Base-by-base conservation (phyloP, 2,329 filamentous ascomycete genomes). In the Cercospora nicotianae region DNA sequence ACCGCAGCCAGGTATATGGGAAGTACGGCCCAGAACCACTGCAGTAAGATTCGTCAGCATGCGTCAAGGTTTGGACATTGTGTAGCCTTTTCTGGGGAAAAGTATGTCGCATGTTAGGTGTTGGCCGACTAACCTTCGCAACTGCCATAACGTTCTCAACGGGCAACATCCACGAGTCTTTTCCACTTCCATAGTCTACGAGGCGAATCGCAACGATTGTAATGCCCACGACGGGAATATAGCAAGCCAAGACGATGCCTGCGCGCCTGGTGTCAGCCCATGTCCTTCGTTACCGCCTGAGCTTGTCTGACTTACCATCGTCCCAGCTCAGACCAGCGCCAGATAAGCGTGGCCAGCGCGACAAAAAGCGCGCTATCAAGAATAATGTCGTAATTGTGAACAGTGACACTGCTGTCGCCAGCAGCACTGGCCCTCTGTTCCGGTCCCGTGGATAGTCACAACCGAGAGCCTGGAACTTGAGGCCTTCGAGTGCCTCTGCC, bases 1-100 rank as follows among this genome's bases (percentile, higher is more conserved):
- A 62, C 66, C 1, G 63, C 60, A 20, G 65, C 55, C 26, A 67
- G 39, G 63, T 71, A 71, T 6, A 71, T 31, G n/a, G 67, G 67
- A n/a, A 69, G 64, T n/a, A 48, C 63, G 12, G 60, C 55, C 33
- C 63, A 71, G 59, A 66, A 66, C 67, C 69, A 71, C 69, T 69
- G 23, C 4, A 36, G 7, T 10, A 28, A 5, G 2, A 16, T n/a
- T 28, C 20, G 18, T 59, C 28, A 59, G 55, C n/a, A 59, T 8
- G 18, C 8, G 30, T 16, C 10, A 55, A 26, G 13, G 48, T n/a
- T 31, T 36, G 28, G 8, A 20, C 7, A 36, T 3, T 8, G 8
- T 33, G 55, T 18, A 36, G 30, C 8, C 5, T 23, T 31, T 31
- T n/a, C 8, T 12, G 8, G 55, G n/a, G 8, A 16, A 59, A 36